Base-by-base conservation (phyloP, 1,284 basidiomycete species). In the Singerocomus rubriflavus region DNA sequence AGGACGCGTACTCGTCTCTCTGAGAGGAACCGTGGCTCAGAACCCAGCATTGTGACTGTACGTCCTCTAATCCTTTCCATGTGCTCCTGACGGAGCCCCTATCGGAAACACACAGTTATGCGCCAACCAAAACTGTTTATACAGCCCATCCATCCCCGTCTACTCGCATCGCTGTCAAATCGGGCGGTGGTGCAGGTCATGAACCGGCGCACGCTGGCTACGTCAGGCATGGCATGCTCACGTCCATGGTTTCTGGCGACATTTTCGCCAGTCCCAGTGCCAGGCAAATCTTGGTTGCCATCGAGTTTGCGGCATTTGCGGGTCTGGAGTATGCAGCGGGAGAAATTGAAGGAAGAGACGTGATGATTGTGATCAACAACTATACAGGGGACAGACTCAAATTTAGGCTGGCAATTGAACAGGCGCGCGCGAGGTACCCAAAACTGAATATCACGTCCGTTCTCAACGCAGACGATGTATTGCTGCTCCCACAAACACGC, bases 101-200 rank as follows among this genome's bases (percentile, higher is more conserved):
- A 44, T 44, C 46, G 44, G 21, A 21, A 25, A 10, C n/a, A 16
- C 33, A 32, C 41, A 73, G 71, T 12, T 73, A 75, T 54, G 50
- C 64, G 2, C 45, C 67, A 12, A 73, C 73, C 0, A 74, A 73
- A 56, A 63, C 71, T 2, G 67, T 74, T 1, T 76, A 72, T 58
- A 59, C 70, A 42, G 59, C 66, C n/a, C 60, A 67, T 48, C 63
- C 69, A 5, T 62, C 63, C 10, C 52, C 61, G 12, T 54, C 59
- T 17, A 59, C 68, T 35, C 67, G 67, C 21, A 81, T 85, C 3
- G 72, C 80, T 8, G 66, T 87, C 44, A 73, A 87, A 35, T 79
- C 79, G 21, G 85, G 85, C 2, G 84, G 85, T 25, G 85, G 85
- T 13, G 79, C 80, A 36, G 84, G 85, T 6, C 84, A 88, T 58